A percentile compares a stretch with the other conserved stretches of the same genome.
These are phyloP conservation scores for Candida montana DNA, from an alignment of 805 yeast genomes.

Conservation along the genomic window DNA sequence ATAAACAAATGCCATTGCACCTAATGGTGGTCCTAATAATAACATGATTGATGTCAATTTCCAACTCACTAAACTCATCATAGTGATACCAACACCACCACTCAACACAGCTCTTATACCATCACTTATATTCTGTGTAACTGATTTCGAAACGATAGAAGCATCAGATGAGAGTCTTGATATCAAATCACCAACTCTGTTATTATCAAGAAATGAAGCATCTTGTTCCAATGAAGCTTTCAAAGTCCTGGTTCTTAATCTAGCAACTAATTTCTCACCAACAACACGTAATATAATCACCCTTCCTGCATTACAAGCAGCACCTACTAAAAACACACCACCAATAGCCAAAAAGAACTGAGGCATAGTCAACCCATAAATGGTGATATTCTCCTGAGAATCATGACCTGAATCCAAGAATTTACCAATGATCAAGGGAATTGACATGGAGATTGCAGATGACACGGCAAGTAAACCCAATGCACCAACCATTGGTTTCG, in stretches of 20 bases:
- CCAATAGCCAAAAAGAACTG: slow-evolving; percentile 61
- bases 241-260: slow-evolving; percentile 72
- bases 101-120: slow-evolving; percentile 82
- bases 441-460: slow-evolving; percentile 72
- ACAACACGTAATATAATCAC: slow-evolving; percentile 68
- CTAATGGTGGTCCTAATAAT: slow-evolving; percentile 76
- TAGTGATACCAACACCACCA: slow-evolving; percentile 80
- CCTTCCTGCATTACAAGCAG: slow-evolving; percentile 76
- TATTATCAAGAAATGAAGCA: slow-evolving; percentile 82
- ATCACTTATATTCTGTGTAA: slow-evolving; percentile 86
- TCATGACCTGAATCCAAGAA: slow-evolving; percentile 54
- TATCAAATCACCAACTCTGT: slow-evolving; percentile 87
- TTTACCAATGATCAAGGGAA: slow-evolving; percentile 83
- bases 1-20: slow-evolving; percentile 72
- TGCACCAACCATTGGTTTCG: slow-evolving; percentile 53
- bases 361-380: slow-evolving; percentile 56
- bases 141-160: slow-evolving; percentile 76
- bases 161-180: slow-evolving; percentile 87
- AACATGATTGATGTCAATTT: slow-evolving; percentile 79
- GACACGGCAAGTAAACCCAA: slow-evolving; percentile 59
- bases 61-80: slow-evolving; percentile 87
- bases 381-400: slow-evolving; percentile 27
- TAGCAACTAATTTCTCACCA: slow-evolving; percentile 85
- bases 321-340: slow-evolving; percentile 64
- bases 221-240: slow-evolving; percentile 78